phyloP scores from a whole-genome alignment of 106 monocot species.

The Dendrobium catenatum region DNA sequence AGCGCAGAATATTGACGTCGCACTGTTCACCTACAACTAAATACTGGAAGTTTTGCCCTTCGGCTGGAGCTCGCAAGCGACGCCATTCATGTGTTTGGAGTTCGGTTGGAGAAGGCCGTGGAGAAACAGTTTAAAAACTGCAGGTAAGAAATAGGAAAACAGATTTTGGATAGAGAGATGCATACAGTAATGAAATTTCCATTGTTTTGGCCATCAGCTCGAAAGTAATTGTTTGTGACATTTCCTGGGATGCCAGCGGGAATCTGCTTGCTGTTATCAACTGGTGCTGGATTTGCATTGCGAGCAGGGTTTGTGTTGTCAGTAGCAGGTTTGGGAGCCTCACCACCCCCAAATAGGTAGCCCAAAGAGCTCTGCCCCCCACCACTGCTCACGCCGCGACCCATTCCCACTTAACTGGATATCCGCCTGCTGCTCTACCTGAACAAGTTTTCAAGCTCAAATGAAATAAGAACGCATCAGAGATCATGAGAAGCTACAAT shows the following conservation, averaged over 20 bases:
- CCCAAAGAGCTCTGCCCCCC: conserved; percentile 56
- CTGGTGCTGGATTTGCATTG: conserved; percentile 22
- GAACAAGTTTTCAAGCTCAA: no score
- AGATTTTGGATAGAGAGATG: not conserved
- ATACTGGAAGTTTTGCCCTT: no score
- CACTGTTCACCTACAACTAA: no score
- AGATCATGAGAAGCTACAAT: no score
- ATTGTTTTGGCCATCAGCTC: conserved; percentile 79
- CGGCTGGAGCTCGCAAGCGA: no score
- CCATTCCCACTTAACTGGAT: conserved; percentile 8
- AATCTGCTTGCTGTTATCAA: conserved; percentile 41
- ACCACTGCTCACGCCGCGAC: conserved; percentile 52
- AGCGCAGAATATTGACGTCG: no score
- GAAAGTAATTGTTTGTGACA: conserved; percentile 59
- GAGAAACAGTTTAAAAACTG: not conserved
- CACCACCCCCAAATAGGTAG: conserved; percentile 47
- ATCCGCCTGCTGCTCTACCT: no score
- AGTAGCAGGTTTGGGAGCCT: conserved; percentile 15
- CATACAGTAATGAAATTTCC: conserved; percentile 84
- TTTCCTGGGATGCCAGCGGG: conserved; percentile 57
- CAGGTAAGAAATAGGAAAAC: not conserved
- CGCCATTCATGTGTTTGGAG: no score
- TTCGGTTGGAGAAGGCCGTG: no score
- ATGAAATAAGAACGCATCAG: no score
- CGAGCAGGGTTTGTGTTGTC: conserved; percentile 2